Base-by-base conservation (phyloP, 306 rosid species). In the Trifolium subterraneum region DNA sequence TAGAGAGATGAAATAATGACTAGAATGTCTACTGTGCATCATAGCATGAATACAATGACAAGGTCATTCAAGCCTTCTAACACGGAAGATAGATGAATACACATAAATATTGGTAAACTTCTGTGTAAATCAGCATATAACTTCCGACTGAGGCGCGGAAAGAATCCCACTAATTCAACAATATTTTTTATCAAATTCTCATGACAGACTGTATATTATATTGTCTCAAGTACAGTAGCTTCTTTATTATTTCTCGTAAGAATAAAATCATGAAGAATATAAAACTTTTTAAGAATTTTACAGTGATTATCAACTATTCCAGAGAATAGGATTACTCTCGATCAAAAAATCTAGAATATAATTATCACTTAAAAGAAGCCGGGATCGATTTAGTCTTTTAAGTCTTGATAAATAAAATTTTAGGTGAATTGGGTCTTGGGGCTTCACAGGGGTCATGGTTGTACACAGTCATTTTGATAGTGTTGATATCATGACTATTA, bases 191-290 rank as follows among this genome's bases (percentile, higher is more conserved):
- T 69, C 45, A 14, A 74, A 63, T 44, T 72, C 19, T 55, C 70
- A 68, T 39, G 22, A 62, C 13, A 55, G 41, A 63, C 50, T 60
- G 56, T 68, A 16, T 59, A 41, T 39, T 27, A 47, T 7, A 76
- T 23, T 41, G 47, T 54, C 39, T 31, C 33, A 7, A 29, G 74
- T 59, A 66, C 19, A 18, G 59, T 51, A 2, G 6, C 35, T 15
- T 19, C 69, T 64, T 47, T 58, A 56, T 70, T 70, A 56, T 70
- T 70, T 81, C 70, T 20, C 45, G 65, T 15, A 22, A 59, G 35
- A 12, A 35, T 16, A 44, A 47, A 48, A 61, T 10, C 41, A 20
- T 3, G 31, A 27, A 64, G 54, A 67, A 48, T 18, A 54, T 29
- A 33, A 14, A 50, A 42, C 31, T 64, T 15, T 15, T 44, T 64